Base-by-base conservation (phyloP, 257 asterid species). In the Plantago elongata region DNA sequence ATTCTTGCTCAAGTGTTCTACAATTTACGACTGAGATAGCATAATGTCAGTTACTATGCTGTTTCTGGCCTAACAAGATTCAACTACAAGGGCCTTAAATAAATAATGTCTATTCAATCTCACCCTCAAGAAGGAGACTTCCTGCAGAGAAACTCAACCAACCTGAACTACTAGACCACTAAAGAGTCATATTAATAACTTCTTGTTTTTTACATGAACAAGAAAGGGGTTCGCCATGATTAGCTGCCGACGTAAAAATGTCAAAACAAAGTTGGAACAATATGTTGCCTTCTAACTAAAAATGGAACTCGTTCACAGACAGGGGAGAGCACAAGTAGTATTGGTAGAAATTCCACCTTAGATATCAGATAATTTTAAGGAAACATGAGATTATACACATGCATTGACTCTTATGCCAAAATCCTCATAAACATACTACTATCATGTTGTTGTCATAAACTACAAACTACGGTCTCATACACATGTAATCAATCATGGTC, bases 401-500 rank as follows among this genome's bases (percentile, higher is more conserved):
- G 27, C 27, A 22, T 22, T 22, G 27, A 22, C 27, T 22, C 27
- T 22, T 22, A 22, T 22, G 1, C 27, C 27, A 22, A 22, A 22
- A 22, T 22, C 27, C 27, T 22, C 27, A 22, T 22, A 22, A 22
- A 22, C n/a, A n/a, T n/a, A n/a, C n/a, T n/a, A 22, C 27, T 22
- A 22, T 22, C 27, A 22, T 22, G 27, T 22, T 22, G 27, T 22
- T 22, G 27, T 22, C 1, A 22, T 22, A 22, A 22, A 22, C 27
- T 22, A 2, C 27, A 22, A 22, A 22, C 27, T 22, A 22, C 27
- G 2, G 27, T 22, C 27, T 22, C 52, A 12, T 5, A 47, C 52
- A 5, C 46, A 45, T 40, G 51, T 54, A 47, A 38, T 34, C 38
- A 63, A 68, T 63, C 67, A 57, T 57, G 62, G 47, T 42, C 68